Percentiles rank a stretch among this genome's conserved stretches.
These are phyloP conservation scores for Lactarius pseudohatsudake DNA, from an alignment of 768 basidiomycete species.

Conservation along the genomic window DNA sequence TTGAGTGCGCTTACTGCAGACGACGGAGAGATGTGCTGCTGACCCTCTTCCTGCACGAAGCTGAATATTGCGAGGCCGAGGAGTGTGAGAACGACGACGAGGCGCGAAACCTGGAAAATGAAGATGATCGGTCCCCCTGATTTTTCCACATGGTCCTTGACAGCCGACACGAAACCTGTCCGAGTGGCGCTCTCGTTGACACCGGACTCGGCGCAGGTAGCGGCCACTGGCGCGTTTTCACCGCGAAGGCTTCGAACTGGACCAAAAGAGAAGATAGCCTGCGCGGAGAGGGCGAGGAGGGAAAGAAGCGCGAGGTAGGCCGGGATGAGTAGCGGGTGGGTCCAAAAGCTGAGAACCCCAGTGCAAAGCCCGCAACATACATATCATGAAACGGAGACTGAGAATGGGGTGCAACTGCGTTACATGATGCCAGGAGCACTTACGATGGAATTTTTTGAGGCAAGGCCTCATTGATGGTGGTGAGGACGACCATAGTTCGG, in stretches of 20 bases:
- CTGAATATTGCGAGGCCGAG: constrained; percentile 50
- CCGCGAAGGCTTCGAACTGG: not conserved
- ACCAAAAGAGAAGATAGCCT: not conserved
- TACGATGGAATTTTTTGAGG: not conserved
- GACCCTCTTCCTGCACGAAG: constrained; percentile 36
- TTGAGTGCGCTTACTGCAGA: constrained; percentile 20
- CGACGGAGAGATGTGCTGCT: constrained; percentile 3
- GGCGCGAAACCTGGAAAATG: constrained; percentile 45
- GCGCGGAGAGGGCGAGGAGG: constrained; percentile 4
- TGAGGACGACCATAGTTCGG: not conserved
- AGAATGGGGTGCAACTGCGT: too few relatives aligned
- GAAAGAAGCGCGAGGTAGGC: constrained; percentile 20
- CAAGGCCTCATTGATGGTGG: not conserved
- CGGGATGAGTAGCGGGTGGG: constrained; percentile 22
- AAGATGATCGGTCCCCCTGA: constrained; percentile 52
- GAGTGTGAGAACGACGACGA: constrained; percentile 47
- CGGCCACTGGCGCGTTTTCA: not conserved
- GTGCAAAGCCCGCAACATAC: not conserved
- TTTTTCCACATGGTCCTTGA: constrained; percentile 38
- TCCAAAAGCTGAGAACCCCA: constrained; percentile 11
- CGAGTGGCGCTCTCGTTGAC: not conserved
- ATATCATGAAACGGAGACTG: not conserved
- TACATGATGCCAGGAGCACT: not conserved
- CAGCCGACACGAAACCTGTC: constrained; percentile 19
- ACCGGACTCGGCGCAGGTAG: not conserved